Evolutionary conservation across 768 basidiomycete genomes (phyloP).

Genomic region (Daedaleopsis nitida): DNA sequence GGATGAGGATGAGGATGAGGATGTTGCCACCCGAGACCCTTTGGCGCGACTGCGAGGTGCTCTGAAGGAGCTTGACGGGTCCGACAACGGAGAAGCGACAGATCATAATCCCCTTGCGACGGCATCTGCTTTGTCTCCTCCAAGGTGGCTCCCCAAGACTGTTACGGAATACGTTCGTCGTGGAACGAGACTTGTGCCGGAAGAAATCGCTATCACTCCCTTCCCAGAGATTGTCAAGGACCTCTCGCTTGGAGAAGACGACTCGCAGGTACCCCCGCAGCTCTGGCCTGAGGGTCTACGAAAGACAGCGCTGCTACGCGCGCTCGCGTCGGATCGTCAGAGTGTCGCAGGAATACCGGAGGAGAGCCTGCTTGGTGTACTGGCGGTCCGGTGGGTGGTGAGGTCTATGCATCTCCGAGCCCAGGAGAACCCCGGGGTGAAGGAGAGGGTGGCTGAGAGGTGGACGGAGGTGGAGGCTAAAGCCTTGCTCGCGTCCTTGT

Average conservation of each 20-base stretch:
- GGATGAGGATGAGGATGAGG: slow-evolving; percentile 33
- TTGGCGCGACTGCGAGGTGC: slow-evolving; percentile 73
- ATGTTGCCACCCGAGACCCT: slow-evolving; percentile 48
- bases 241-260: slow-evolving; percentile 7
- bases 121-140: slow-evolving; percentile 14
- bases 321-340: slow-evolving; percentile 54
- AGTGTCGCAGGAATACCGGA: slow-evolving; percentile 47
- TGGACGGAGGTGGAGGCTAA: slow-evolving; percentile 69
- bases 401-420: slow-evolving; percentile 52
- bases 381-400: slow-evolving; percentile 67
- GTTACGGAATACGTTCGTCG: slow-evolving; percentile 66
- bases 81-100: slow-evolving; percentile 30
- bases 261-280: slow-evolving; percentile 44
- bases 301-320: slow-evolving; percentile 55
- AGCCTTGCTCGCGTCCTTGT: slow-evolving; percentile 51
- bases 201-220: slow-evolving; percentile 54
- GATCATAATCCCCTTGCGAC: slow-evolving; percentile 39
- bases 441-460: slow-evolving; percentile 63
- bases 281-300: slow-evolving; percentile 52
- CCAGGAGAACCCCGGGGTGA: slow-evolving; percentile 47
- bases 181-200: slow-evolving; percentile 63
- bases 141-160: slow-evolving; percentile 25
- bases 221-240: slow-evolving; percentile 50
- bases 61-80: slow-evolving; percentile 54
- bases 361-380: slow-evolving; percentile 49